Evolutionary conservation across 2,329 filamentous ascomycete species (phyloP), one percentile per base, ranked within the genome.

Genomic region (Penicillium brasilianum): DNA sequence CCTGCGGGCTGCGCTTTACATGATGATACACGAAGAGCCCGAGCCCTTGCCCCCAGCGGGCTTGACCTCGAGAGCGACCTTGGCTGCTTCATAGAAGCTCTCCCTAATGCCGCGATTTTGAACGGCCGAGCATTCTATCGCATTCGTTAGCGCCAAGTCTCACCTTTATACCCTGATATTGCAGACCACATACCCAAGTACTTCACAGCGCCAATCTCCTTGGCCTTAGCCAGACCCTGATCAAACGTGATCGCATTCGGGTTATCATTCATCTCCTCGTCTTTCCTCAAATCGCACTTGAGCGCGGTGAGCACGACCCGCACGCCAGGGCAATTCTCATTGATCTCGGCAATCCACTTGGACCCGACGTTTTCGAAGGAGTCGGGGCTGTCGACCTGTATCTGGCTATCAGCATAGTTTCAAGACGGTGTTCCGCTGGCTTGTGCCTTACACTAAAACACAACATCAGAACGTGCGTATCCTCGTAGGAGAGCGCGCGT

Each of bases 311-410:
- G 85, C 18, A 99, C 95, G 49, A 99, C 87, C 78, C 96, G 96
- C 66, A 97, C 95, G 60, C 90, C 92, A 1, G 93, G 92, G 80
- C 95, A 98, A 81, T 99, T 97, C 80, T 99, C 95, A 65, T 93
- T 91, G 68, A 99, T 99, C 80, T 99, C 95, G 64, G 92, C 90
- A 5, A 97, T 92, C 95, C 95, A 99, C 81, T 99, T 99, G 70
- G 92, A 94, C 78, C 97, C 93, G 63, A 99, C 93, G 85, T 99
- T 99, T 78, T 99, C 95, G 63, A 99, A 87, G 3, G 93, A 97
- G 78, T 97, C 93, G 69, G 90, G 92, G 76, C 92, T 97, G 80
- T 99, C 95, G 76, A 98, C 85, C 85, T 87, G 62, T 66, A 64
- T 41, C 52, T 22, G 50, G 57, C 37, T 28, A 55, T 60, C 18